Conservation (phyloP, 2,329 filamentous ascomycete species). For the Pseudocercospora crystallina region DNA sequence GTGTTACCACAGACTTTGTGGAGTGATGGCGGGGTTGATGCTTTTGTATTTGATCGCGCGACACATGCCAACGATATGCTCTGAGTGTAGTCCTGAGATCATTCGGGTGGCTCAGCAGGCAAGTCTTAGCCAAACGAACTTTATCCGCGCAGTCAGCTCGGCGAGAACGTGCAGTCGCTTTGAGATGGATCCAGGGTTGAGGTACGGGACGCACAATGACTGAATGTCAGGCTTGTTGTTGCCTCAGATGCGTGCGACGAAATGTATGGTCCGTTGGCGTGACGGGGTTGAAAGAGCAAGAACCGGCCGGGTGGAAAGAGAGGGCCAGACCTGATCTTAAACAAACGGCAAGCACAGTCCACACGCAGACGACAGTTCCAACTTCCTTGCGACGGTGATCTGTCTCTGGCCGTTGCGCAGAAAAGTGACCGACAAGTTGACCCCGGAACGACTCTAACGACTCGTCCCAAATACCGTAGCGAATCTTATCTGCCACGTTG, state of each 20-base stretch:
- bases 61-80: no score
- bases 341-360: slow-evolving; percentile 4
- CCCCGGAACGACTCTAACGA: no score
- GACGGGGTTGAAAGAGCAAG: slow-evolving; percentile 6
- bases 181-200: no score
- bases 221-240: no score
- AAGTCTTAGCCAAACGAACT: neutral
- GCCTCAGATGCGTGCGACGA: neutral
- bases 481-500: slow-evolving; percentile 13
- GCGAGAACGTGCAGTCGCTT: neutral
- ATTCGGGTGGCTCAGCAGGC: neutral
- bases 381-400: neutral
- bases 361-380: neutral
- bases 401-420: slow-evolving; percentile 6
- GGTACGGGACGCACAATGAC: no score
- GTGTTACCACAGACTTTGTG: no score
- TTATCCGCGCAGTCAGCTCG: neutral
- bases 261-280: neutral
- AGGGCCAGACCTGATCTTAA: slow-evolving; percentile 1
- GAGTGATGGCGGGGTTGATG: no score
- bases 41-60: no score
- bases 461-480: neutral
- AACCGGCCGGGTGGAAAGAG: slow-evolving; percentile 3
- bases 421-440: neutral
- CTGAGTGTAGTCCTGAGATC: neutral